Evolutionary conservation across 2,329 filamentous ascomycete species (phyloP).

Genomic region (Verticillium nonalfalfae): DNA sequence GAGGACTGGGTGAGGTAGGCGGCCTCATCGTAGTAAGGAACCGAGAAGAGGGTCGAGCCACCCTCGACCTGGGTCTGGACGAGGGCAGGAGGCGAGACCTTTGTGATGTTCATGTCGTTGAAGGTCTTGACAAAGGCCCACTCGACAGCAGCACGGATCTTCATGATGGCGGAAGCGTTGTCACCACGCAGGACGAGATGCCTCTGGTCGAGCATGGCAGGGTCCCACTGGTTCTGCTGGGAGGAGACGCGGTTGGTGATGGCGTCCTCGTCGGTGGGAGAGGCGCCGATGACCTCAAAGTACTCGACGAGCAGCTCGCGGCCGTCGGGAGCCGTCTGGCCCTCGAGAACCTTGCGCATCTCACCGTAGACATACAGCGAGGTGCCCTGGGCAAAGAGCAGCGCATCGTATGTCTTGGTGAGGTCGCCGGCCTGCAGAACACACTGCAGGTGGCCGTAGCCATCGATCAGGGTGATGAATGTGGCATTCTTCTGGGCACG

Average conservation of each 20-base stretch:
- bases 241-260: constrained; percentile 70
- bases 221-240: constrained; percentile 47
- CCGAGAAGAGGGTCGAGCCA: constrained; percentile 82
- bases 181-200: constrained; percentile 84
- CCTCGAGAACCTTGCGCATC: constrained; percentile 73
- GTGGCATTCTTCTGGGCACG: constrained; percentile 77
- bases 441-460: constrained; percentile 80
- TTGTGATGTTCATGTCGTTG: constrained; percentile 68
- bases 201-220: constrained; percentile 67
- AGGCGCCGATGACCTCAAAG: constrained; percentile 72
- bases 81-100: constrained; percentile 83
- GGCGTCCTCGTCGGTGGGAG: constrained; percentile 81
- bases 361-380: constrained; percentile 79
- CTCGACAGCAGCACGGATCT: constrained; percentile 76
- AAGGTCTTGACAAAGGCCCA: constrained; percentile 75
- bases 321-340: constrained; percentile 72
- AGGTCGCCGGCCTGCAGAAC: constrained; percentile 70
- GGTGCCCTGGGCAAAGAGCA: constrained; percentile 82
- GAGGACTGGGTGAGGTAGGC: constrained; percentile 95
- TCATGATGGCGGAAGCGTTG: constrained; percentile 76
- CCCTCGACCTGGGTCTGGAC: constrained; percentile 96
- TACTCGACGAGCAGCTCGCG: constrained; percentile 89
- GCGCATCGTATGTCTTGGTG: constrained; percentile 84
- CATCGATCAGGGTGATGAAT: constrained; percentile 81
- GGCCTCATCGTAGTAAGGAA: constrained; percentile 82